Base-by-base conservation (phyloP, 2,329 filamentous ascomycete species). In the Cordyceps pruinosa region DNA sequence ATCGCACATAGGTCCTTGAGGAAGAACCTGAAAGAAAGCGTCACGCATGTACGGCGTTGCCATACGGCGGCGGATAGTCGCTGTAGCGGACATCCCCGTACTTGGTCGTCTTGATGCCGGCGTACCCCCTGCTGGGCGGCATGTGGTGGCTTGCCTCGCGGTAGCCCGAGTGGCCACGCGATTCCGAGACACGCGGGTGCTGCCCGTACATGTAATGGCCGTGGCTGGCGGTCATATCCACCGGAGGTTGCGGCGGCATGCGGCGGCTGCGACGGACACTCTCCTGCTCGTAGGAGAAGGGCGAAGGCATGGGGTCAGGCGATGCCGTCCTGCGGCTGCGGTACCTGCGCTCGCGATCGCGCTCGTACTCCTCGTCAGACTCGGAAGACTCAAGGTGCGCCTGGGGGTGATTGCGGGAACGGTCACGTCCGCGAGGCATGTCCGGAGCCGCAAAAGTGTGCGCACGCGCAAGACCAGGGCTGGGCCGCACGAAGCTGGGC, bases 381-480 rank as follows among this genome's bases (percentile, higher is more conserved):
- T 74, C 72, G 4, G 60, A 66, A 4, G 72, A 67, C 3, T 68
- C 68, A 10, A 66, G 60, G 57, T 74, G 73, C 8, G 72, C 62
- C 58, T 75, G 73, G 6, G 73, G 30, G 8, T 73, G 69, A 62
- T 68, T 61, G 45, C 69, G 69, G 12, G 71, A 72, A 17, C 73
- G 72, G 30, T 64, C 64, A 26, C 73, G 73, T 8, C 73, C 73
- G 5, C 72, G 72, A 6, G 65, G 60, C 10, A 69, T 66, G 2
- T 59, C 30, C 2, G 58, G 23, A 2, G 69, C 67, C 5, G 62
- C 59, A 45, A 66, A 75, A 0, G 72, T 75, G 49, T 72, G 62
- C 2, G 73, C 59, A 39, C 73, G 66, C 10, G 63, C 39, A 4
- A 71, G 61, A 5, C 57, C 59, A 3, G 70, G 69, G 1, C 65